phyloP scores from a whole-genome alignment of 73 alveolate species.

The Paramecium octaurelia region DNA sequence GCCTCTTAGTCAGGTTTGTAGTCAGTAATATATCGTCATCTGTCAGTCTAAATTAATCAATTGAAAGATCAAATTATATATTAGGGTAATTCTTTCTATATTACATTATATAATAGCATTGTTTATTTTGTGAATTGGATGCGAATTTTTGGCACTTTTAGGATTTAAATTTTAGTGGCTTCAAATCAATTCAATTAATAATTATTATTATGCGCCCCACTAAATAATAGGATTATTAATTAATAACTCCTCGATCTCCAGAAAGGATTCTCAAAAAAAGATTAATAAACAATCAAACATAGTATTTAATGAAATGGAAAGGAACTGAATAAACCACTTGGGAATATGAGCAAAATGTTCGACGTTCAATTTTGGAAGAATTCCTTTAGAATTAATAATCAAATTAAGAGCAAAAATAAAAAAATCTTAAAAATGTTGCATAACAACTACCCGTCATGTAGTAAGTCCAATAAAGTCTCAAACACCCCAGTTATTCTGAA shows the following conservation, averaged over 20 bases:
- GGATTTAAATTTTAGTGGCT: neutral
- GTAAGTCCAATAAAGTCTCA: neutral
- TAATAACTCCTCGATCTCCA: constrained; percentile 17
- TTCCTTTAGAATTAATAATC: neutral
- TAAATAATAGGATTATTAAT: neutral
- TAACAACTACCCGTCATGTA: neutral
- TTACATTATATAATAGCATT: neutral
- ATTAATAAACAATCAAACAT: neutral
- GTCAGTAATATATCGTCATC: neutral
- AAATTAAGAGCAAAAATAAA: neutral
- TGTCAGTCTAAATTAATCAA: neutral
- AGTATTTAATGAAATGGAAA: neutral
- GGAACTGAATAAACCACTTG: neutral
- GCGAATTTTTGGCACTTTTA: constrained; percentile 5
- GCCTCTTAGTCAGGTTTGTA: neutral
- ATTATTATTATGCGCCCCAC: neutral
- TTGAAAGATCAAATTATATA: neutral
- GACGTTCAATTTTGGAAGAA: neutral
- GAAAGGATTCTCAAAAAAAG: neutral
- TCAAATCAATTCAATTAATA: neutral
- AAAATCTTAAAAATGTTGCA: neutral
- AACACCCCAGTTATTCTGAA: neutral
- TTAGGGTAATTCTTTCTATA: neutral
- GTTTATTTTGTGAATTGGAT: neutral
- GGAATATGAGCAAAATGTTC: neutral